A percentile compares a stretch with the other conserved stretches of the same genome.
phyloP scores from a whole-genome alignment of 192 early-diverging fungal genomes.

The Pecoramyces ruminantium region DNA sequence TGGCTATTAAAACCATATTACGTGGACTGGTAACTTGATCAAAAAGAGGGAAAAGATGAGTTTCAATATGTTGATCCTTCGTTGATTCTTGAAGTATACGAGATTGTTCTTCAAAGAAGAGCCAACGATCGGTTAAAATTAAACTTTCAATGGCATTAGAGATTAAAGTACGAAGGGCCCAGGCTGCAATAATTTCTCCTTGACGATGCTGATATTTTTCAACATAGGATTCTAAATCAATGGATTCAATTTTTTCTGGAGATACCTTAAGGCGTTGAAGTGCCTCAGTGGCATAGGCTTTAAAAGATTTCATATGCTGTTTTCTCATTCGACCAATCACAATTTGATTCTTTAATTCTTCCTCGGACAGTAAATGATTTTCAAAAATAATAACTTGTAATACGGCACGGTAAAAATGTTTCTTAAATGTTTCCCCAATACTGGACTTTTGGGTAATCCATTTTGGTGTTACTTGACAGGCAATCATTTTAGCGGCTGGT shows the following conservation, averaged over 20 bases:
- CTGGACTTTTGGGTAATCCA: slow-evolving; percentile 43
- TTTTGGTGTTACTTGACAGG: slow-evolving; percentile 63
- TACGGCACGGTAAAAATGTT: slow-evolving; percentile 58
- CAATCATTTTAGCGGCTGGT: slow-evolving; percentile 42
- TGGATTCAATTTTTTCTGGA: slow-evolving; percentile 17
- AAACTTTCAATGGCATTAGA: slow-evolving; percentile 59
- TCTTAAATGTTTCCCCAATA: slow-evolving; percentile 35
- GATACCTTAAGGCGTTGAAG: slow-evolving; percentile 28
- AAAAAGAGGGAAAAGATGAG: slow-evolving; percentile 38
- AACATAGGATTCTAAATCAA: slow-evolving; percentile 13
- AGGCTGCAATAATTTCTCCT: slow-evolving; percentile 51
- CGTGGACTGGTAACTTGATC: slow-evolving; percentile 37
- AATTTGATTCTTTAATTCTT: not conserved
- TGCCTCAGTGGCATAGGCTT: slow-evolving; percentile 35
- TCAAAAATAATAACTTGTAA: slow-evolving; percentile 23
- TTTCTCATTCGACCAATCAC: not conserved
- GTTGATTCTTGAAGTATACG: not conserved
- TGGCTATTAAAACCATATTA: slow-evolving; percentile 43
- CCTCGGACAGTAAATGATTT: slow-evolving; percentile 8
- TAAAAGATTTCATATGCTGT: slow-evolving; percentile 15
- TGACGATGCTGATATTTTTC: slow-evolving; percentile 11
- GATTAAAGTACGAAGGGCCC: slow-evolving; percentile 63
- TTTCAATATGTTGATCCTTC: slow-evolving; percentile 8
- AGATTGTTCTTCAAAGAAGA: slow-evolving; percentile 38
- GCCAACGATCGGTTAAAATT: slow-evolving; percentile 58